Evolutionary conservation across 2,329 filamentous ascomycete species (phyloP), one percentile per base, ranked within the genome.

Genomic region (Penicillium hordei): DNA sequence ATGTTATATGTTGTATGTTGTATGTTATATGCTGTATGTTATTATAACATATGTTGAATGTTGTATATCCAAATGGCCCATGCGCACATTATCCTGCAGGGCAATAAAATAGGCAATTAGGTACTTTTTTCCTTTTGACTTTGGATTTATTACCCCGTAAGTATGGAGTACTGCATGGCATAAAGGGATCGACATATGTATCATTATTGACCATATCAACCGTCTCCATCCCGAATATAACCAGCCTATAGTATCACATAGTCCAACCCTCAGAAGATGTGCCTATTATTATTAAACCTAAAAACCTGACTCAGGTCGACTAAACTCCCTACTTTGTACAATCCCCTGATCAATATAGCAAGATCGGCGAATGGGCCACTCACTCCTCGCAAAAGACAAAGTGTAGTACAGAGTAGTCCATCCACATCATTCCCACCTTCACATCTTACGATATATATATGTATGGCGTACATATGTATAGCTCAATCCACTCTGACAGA

Each of bases 1-100:
- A 31, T 33, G n/a, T n/a, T n/a, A n/a, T n/a, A n/a, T 31, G 29
- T 31, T 31, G 29, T 31, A 31, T 31, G 29, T 31, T 31, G 12
- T 31, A 31, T 33, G n/a, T n/a, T n/a, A n/a, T n/a, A n/a, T n/a
- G n/a, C n/a, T n/a, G n/a, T n/a, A n/a, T n/a, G n/a, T n/a, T n/a
- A n/a, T n/a, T n/a, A n/a, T n/a, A n/a, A n/a, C n/a, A n/a, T n/a
- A n/a, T 31, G 29, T 31, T 31, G 29, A 12, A 31, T 31, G 29
- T 31, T 31, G 12, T 31, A 31, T 33, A 33, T 33, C 12, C 31
- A 33, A 40, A 57, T 34, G 55, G 55, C 49, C 49, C 55, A 48
- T 43, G 55, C 55, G 49, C 34, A 45, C 40, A 57, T 45, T 12
- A 33, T 19, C 39, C 38, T 56, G 54, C 48, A 57, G 7, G 42